Conservation (phyloP, 257 asterid genomes). For the Cordia subcordata region DNA sequence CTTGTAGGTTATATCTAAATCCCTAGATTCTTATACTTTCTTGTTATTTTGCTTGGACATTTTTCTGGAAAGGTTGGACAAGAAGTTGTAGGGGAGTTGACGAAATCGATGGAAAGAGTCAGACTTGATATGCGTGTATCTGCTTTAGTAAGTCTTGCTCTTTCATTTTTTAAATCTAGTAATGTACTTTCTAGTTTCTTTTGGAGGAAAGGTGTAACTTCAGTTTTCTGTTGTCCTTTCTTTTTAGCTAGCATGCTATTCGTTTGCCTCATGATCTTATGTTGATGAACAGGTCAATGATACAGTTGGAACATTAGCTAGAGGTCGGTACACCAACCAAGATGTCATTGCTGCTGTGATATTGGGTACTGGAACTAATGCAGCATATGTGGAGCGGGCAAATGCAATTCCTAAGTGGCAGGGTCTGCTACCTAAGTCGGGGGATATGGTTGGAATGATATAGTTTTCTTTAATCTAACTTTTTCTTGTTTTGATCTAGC, state of each 20-base stretch:
- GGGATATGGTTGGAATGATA: slow-evolving; percentile 63
- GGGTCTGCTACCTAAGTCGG: slow-evolving; percentile 61
- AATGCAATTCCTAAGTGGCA: slow-evolving; percentile 83
- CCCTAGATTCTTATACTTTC: slow-evolving; percentile 2
- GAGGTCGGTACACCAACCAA: slow-evolving; percentile 57
- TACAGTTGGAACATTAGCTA: slow-evolving; percentile 91
- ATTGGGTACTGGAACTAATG: slow-evolving; percentile 94
- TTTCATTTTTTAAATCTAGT: neutral
- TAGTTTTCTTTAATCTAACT: slow-evolving; percentile 1
- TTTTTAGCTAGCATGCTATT: neutral
- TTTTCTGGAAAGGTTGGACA: slow-evolving; percentile 57
- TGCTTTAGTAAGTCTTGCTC: slow-evolving; percentile 58
- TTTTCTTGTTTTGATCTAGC: slow-evolving; percentile 1
- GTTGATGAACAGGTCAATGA: slow-evolving; percentile 61
- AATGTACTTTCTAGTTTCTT: neutral
- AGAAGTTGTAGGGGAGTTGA: slow-evolving; percentile 76
- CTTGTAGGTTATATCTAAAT: neutral
- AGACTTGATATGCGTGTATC: slow-evolving; percentile 79
- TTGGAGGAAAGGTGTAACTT: neutral
- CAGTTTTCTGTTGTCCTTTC: too few species aligned
- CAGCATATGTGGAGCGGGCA: slow-evolving; percentile 86
- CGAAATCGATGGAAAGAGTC: slow-evolving; percentile 73
- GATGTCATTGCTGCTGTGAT: slow-evolving; percentile 89
- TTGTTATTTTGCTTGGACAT: slow-evolving; percentile 4
- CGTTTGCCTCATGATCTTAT: neutral